Percentiles rank a stretch among this genome's conserved stretches.
phyloP scores from a whole-genome alignment of 2,329 filamentous ascomycete genomes.

The Colletotrichum sp. region DNA sequence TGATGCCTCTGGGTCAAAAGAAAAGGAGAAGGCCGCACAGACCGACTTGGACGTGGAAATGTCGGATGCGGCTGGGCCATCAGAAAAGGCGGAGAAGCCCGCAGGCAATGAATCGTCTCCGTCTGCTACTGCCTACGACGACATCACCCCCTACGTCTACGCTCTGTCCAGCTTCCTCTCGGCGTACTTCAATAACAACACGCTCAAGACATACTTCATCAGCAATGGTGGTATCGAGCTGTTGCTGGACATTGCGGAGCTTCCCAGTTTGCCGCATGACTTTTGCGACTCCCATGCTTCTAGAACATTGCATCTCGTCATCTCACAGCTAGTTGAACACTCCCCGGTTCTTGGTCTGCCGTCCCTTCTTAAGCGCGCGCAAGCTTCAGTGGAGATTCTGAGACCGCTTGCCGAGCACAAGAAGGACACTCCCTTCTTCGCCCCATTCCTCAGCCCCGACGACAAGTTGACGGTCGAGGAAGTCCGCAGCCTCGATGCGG shows the following conservation, averaged over 20 bases:
- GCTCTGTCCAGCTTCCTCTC: conserved; percentile 78
- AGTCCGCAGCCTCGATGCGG: conserved; percentile 39
- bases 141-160: conserved; percentile 73
- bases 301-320: conserved; percentile 73
- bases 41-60: conserved; percentile 67
- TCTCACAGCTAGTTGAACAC: conserved; percentile 80
- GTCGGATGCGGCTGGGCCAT: conserved; percentile 54
- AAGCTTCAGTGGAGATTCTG: conserved; percentile 71
- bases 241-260: conserved; percentile 81
- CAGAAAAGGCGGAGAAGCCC: conserved; percentile 25
- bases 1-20: conserved; percentile 35
- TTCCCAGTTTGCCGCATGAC: conserved; percentile 79
- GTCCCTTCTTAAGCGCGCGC: conserved; percentile 76
- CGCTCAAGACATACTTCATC: conserved; percentile 76
- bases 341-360: conserved; percentile 84
- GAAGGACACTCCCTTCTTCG: conserved; percentile 71
- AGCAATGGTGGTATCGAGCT: conserved; percentile 81
- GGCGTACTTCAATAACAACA: conserved; percentile 75
- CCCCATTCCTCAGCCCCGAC: conserved; percentile 62
- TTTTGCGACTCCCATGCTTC: conserved; percentile 72
- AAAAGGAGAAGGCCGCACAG: conserved; percentile 40
- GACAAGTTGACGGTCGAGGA: conserved; percentile 31
- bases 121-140: conserved; percentile 29
- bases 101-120: conserved; percentile 27
- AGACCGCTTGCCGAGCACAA: conserved; percentile 64